Conservation (phyloP, 2,329 filamentous ascomycete species). For the Fusarium sp. region DNA sequence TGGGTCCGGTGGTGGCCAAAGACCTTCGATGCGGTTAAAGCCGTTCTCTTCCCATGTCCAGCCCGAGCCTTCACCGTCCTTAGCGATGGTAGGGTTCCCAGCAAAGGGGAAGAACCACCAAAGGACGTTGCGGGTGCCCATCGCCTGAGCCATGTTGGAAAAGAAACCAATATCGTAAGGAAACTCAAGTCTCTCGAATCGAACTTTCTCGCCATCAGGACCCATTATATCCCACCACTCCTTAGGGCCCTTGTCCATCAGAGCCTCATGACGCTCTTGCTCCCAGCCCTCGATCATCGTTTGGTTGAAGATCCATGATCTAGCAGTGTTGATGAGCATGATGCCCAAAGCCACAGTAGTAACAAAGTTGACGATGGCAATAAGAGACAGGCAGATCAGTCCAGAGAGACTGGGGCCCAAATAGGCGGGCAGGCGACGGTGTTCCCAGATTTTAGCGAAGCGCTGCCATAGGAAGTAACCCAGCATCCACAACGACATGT, state of each 20-base stretch:
- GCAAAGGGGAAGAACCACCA: constrained; percentile 78
- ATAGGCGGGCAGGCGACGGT: constrained; percentile 76
- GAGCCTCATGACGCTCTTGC: constrained; percentile 69
- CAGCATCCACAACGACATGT: constrained; percentile 71
- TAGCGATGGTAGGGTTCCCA: constrained; percentile 57
- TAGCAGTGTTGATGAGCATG: constrained; percentile 71
- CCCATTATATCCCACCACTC: constrained; percentile 57
- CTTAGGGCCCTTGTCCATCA: constrained; percentile 61
- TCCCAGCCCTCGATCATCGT: constrained; percentile 88
- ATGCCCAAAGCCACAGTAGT: constrained; percentile 72
- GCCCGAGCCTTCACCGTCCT: constrained; percentile 55
- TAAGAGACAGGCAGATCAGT: constrained; percentile 69
- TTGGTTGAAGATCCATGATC: constrained; percentile 73
- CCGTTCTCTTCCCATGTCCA: constrained; percentile 80
- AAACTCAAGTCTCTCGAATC: constrained; percentile 76
- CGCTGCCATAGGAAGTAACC: constrained; percentile 70
- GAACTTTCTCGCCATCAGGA: constrained; percentile 54
- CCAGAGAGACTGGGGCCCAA: constrained; percentile 73
- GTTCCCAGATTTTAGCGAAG: constrained; percentile 68
- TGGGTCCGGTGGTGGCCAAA: constrained; percentile 73
- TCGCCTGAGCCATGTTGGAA: constrained; percentile 77
- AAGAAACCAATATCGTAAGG: constrained; percentile 85
- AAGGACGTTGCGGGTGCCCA: constrained; percentile 75
- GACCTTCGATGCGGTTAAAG: constrained; percentile 71
- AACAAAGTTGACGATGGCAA: constrained; percentile 67